Percentiles rank a stretch among this genome's conserved stretches.
These are phyloP conservation scores for Wallacemonas sp. DNA, from an alignment of 208 protist species.

Conservation along the genomic window DNA sequence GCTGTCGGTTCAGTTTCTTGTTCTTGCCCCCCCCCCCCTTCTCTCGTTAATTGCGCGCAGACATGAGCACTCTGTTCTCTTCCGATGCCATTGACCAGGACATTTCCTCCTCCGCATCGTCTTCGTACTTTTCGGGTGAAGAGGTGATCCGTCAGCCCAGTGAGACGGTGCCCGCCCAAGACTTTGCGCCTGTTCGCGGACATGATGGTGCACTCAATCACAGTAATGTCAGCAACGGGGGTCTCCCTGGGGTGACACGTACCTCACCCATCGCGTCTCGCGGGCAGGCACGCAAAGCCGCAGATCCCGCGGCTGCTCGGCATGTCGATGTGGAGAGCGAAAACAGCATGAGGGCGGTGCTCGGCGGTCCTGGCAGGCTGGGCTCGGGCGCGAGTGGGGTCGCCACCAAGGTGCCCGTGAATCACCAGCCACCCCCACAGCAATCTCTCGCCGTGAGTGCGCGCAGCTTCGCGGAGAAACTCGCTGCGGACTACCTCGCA, in stretches of 20 bases:
- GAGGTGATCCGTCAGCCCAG: too few species aligned
- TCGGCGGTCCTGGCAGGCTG: background rate
- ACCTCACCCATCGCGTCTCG: background rate
- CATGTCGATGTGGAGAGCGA: slow-evolving; percentile 10
- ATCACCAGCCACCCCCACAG: slow-evolving; percentile 15
- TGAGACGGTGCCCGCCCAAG: too few species aligned
- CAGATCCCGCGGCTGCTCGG: background rate
- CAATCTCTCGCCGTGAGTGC: slow-evolving; percentile 12
- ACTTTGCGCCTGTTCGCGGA: background rate
- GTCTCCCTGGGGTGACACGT: background rate
- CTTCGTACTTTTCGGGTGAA: slow-evolving; percentile 25
- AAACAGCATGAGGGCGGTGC: background rate
- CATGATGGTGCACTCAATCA: slow-evolving; percentile 8
- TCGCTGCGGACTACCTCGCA: slow-evolving; percentile 42
- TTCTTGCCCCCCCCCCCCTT: background rate
- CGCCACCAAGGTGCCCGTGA: slow-evolving; percentile 5
- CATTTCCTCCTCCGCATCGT: slow-evolving; percentile 26
- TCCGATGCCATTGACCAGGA: slow-evolving; percentile 12
- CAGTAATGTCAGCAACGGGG: slow-evolving; percentile 13
- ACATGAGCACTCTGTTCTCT: background rate
- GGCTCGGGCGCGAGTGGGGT: background rate
- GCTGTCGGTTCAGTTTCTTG: background rate
- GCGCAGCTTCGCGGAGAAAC: slow-evolving; percentile 23
- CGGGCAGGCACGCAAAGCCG: background rate
- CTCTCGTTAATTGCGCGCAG: slow-evolving; percentile 1